Evolutionary conservation across 2,329 filamentous ascomycete genomes (phyloP), one percentile per base, ranked within the genome.

Genomic region (Grosmannia serpens): DNA sequence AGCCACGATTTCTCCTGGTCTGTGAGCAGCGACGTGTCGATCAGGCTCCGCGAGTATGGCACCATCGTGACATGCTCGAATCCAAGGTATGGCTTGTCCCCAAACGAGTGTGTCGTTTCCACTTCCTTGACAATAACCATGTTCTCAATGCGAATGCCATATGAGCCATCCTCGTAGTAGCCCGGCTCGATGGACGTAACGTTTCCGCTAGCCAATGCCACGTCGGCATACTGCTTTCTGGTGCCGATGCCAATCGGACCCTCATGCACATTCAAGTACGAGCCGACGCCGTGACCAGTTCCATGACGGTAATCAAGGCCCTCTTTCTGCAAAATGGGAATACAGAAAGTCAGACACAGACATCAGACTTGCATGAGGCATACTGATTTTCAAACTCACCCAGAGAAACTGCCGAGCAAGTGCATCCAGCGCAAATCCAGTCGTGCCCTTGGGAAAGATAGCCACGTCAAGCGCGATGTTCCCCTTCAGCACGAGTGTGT

Each of bases 21-120:
- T 0, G 85, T 91, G 64, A 99, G 74, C 38, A 96, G 75, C 56
- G 70, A 77, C 58, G 80, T 75, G 66, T 97, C 88, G 63, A 96
- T 91, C 63, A 99, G 75, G 62, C 90, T 96, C 61, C 85, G 83
- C 74, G 92, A 96, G 73, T 96, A 91, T 0, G 94, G 94, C 22
- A 92, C 90, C 90, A 99, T 90, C 0, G 94, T 99, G 64, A 97
- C 91, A 71, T 95, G 89, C 75, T 99, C 92, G 65, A 99, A 99
- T 4, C 91, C 91, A 41, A 97, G 77, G 74, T 89, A 99, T 2
- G 91, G 87, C 75, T 95, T 96, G 66, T 96, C 92, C 24, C 91
- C 92, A 68, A 97, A 97, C 41, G 85, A 84, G 72, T 95, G 82
- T 62, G 86, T 85, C 5, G 92, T 96, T 72, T 91, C 78, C n/a